Evolutionary conservation across 352 stramenopile species (phyloP), one percentile per base, ranked within the genome.

Genomic region (Phytophthora rubi): DNA sequence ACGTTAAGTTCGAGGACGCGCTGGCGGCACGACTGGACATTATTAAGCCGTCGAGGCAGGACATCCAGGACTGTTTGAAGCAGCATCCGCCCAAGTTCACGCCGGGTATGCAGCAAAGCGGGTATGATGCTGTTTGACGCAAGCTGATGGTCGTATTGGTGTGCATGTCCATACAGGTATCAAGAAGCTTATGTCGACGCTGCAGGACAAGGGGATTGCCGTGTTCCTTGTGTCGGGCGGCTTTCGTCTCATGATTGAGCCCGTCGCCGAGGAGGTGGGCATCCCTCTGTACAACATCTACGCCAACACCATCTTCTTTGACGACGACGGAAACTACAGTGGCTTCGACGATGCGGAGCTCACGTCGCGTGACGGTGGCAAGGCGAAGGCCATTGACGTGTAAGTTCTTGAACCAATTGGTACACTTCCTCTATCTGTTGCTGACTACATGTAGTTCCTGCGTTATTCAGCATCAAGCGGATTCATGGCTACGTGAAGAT

Each of bases 231-330:
- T 99, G n/a, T 99, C 93, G 6, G 98, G 98, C 47, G 98, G 98
- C 61, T 99, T 99, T 65, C 91, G 97, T 2, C 80, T 99, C 62
- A 99, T 99, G 97, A 99, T 99, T 80, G 92, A 98, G 69, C 98
- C 98, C 0, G 88, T 99, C 0, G 97, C 97, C 16, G 79, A 95
- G 68, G 63, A 88, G 54, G 72, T 98, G 71, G 75, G 76, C 56
- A 83, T 98, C 73, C 81, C 92, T 63, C 65, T 91, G 81, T 80
- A 81, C 45, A 97, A 98, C 72, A 98, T 99, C 67, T 98, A 98
- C 79, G 98, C 98, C 56, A 99, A 99, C 86, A 99, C 94, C 13
- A 95, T 99, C 57, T 86, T 98, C 54, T 99, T 99, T 74, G 80
- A 96, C 42, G 76, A 83, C 53, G 65, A 90, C 26, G 94, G 93